Percentiles rank a stretch among this genome's conserved stretches.
phyloP scores from a whole-genome alignment of 2,329 filamentous ascomycete genomes.

The Penicillium hordei region DNA sequence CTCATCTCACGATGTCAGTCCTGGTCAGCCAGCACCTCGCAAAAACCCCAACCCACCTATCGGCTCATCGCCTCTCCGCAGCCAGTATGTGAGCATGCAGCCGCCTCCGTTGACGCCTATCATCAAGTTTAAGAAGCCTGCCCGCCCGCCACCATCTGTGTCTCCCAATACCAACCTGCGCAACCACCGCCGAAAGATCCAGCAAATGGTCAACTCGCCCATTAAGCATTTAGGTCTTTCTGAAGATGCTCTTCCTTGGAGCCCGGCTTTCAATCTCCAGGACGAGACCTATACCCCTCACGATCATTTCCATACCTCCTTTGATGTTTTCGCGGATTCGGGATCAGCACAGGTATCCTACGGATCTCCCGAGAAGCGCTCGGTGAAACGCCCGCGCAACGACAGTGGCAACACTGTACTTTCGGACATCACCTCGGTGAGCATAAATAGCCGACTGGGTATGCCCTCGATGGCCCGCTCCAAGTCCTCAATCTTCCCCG shows the following conservation, averaged over 20 bases:
- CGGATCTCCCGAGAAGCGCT: constrained; percentile 58
- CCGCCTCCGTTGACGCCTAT: constrained; percentile 78
- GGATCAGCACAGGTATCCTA: constrained; percentile 40
- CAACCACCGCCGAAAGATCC: constrained; percentile 81
- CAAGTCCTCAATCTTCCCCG: constrained; percentile 38
- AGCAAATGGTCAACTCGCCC: constrained; percentile 77
- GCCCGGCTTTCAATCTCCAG: constrained; percentile 53
- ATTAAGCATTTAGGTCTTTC: constrained; percentile 48
- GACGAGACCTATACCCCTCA: constrained; percentile 45
- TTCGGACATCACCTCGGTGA: constrained; percentile 43
- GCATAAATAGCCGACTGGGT: constrained; percentile 37
- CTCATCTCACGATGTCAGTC: constrained; percentile 84
- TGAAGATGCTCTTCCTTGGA: constrained; percentile 46
- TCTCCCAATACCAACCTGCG: constrained; percentile 92
- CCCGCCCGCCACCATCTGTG: constrained; percentile 68
- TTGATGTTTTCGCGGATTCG: constrained; percentile 57
- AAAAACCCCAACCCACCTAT: constrained; percentile 35
- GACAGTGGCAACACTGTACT: constrained; percentile 54
- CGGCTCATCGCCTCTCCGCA: constrained; percentile 69
- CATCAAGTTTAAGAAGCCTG: constrained; percentile 72
- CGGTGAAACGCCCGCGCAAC: constrained; percentile 51
- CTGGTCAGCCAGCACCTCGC: constrained; percentile 55
- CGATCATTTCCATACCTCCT: constrained; percentile 49
- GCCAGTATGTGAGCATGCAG: constrained; percentile 58
- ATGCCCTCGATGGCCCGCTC: constrained; percentile 37